Evolutionary conservation across 2,329 filamentous ascomycete species (phyloP), one percentile per base, ranked within the genome.

Genomic region (Stachybotrys elegans): DNA sequence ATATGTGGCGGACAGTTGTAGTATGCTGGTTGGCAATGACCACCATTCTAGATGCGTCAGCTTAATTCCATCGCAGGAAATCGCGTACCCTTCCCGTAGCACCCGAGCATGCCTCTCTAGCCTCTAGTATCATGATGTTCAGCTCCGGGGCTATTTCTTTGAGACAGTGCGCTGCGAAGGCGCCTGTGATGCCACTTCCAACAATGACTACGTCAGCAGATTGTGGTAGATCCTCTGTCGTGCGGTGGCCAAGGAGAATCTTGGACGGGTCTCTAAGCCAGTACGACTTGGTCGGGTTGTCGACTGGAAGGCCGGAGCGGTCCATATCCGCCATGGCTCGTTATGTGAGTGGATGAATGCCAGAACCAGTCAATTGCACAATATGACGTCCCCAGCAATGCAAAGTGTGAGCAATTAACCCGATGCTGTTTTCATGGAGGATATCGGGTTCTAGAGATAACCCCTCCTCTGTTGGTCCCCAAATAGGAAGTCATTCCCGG

Each of bases 51-150:
- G 7, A 13, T n/a, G n/a, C n/a, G n/a, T n/a, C n/a, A n/a, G n/a
- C n/a, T n/a, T n/a, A n/a, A 13, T 12, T 22, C 32, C 14, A 9
- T 16, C 32, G 12, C 43, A 22, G 5, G 29, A 14, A 4, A 12
- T 21, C n/a, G n/a, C 80, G 71, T 57, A 87, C 84, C 57, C 86
- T 69, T 16, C 87, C 86, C 2, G 86, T 92, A n/a, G 87, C 87
- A 16, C 87, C 87, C 78, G 79, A 90, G 57, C 86, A 91, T 4
- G 83, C 85, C 68, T 91, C 86, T 54, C 87, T 73, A 13, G 87
- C 87, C 65, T 92, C 87, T 5, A 92, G 71, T 69, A 91, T 75
- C 6, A 91, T 70, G 6, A 90, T 75, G n/a, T 66, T 71, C 46
- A 73, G 66, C 6, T 72, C 68, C 45, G 68, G 71, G 56, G 67